Evolutionary conservation across 2,329 filamentous ascomycete species (phyloP).

Genomic region (Pseudocercospora fijiensis): DNA sequence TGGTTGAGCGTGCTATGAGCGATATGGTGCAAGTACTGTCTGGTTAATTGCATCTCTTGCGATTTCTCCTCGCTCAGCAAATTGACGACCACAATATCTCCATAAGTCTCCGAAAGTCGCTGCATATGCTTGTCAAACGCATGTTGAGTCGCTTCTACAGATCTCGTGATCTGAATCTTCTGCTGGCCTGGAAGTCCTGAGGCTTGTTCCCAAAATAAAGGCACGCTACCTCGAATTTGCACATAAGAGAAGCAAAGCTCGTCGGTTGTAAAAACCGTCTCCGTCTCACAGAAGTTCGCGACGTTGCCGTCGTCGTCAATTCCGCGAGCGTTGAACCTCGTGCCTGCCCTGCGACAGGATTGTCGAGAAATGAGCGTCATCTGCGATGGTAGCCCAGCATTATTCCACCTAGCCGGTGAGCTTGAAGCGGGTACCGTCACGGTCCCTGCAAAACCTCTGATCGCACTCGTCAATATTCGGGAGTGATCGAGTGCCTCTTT

Average conservation of each 20-base stretch:
- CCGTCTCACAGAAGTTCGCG: conserved; percentile 97
- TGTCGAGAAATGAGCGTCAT: conserved; percentile 88
- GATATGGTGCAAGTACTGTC: conserved; percentile 76
- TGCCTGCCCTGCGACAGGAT: conserved; percentile 87
- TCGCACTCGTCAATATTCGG: conserved; percentile 86
- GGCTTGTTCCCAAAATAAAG: conserved; percentile 95
- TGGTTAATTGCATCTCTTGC: conserved; percentile 79
- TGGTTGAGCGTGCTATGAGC: conserved; percentile 68
- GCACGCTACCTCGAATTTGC: conserved; percentile 88
- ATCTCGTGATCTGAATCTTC: conserved; percentile 88
- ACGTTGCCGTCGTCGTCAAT: conserved; percentile 98
- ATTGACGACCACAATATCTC: conserved; percentile 89
- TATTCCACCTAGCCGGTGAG: conserved; percentile 65
- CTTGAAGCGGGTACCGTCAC: conserved; percentile 77
- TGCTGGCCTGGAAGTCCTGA: conserved; percentile 88
- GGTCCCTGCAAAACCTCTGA: conserved; percentile 86
- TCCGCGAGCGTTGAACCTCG: conserved; percentile 92
- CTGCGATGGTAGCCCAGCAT: conserved; percentile 73
- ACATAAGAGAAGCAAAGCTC: conserved; percentile 85
- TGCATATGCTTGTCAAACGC: conserved; percentile 96
- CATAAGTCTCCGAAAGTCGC: conserved; percentile 80
- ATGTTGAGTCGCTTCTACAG: conserved; percentile 84
- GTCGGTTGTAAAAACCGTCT: conserved; percentile 85
- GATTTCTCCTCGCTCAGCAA: conserved; percentile 86
- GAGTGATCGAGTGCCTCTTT: conserved; percentile 79